Base-by-base conservation (phyloP, 805 yeast genomes). In the Priceomyces melissophilus region DNA sequence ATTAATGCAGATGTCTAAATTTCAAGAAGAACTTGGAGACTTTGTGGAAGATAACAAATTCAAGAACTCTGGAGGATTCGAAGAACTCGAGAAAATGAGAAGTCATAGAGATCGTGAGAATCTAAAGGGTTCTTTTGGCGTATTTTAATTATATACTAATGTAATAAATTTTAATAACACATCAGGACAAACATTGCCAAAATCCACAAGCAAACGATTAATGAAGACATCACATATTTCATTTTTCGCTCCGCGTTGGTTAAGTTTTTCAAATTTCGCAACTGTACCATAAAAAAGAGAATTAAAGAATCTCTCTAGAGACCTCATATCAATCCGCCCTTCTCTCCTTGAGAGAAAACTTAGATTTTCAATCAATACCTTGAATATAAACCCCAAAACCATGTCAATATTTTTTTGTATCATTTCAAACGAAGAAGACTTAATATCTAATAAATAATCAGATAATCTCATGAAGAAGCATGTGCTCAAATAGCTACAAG, bases 41-140 rank as follows among this genome's bases (percentile, higher is more conserved):
- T 91, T 88, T 69, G 96, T 91, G 6, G 90, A 74, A 5, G 91
- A 82, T 32, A 74, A 78, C 23, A 84, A 75, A 55, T 69, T 91
- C 43, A 87, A 86, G 55, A 84, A 79, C 47, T 78, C 89, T 13
- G 97, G 97, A 4, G 97, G 98, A 1, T 76, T 89, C 14, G 95
- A 86, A 46, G 97, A 88, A 52, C 67, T 87, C 14, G 98, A 91
- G 51, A 70, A 87, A 44, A 49, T 71, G 37, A 71, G 96, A 43
- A 72, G 69, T 49, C 65, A 73, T 45, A 82, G 86, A 48, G 95
- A 88, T 61, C 79, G 75, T 40, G 82, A 82, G 49, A 85, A 85
- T 52, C 64, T 88, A 45, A 80, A 81, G 51, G 75, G 61, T 44
- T 54, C 61, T 4, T 58, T 65, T 40, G 69, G 70, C 4, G 42